Conservation (phyloP, 352 stramenopile genomes). For the Globisporangium orthogonon region DNA sequence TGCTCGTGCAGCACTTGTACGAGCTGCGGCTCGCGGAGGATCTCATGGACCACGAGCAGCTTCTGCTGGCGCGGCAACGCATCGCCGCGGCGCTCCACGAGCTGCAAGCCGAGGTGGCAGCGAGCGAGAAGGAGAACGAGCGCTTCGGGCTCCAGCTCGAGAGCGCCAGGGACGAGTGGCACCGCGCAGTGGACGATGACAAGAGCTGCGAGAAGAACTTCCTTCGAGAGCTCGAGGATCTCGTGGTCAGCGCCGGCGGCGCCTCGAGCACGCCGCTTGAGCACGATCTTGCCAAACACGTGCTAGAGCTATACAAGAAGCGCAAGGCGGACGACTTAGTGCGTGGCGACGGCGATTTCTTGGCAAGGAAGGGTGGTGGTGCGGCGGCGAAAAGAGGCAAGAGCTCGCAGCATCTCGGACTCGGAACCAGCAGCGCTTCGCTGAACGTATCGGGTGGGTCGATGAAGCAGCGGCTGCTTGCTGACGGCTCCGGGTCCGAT, state of each 20-base stretch:
- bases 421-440: slow-evolving; percentile 9
- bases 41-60: slow-evolving; percentile 48
- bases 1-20: slow-evolving; percentile 72
- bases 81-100: slow-evolving; percentile 17
- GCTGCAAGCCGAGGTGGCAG: slow-evolving; percentile 17
- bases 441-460: slow-evolving; percentile 9
- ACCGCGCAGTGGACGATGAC: slow-evolving; percentile 62
- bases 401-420: slow-evolving; percentile 18
- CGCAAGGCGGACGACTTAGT: slow-evolving; percentile 50
- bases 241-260: slow-evolving; percentile 23
- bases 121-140: slow-evolving; percentile 36
- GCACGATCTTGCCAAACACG: slow-evolving; percentile 64
- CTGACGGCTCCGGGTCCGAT: slow-evolving; percentile 17
- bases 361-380: slow-evolving; percentile 11
- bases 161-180: slow-evolving; percentile 53
- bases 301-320: slow-evolving; percentile 76
- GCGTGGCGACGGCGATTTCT: slow-evolving; percentile 7
- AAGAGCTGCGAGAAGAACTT: slow-evolving; percentile 58
- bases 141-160: slow-evolving; percentile 46
- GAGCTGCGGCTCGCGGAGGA: slow-evolving; percentile 46
- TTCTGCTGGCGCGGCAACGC: slow-evolving; percentile 22
- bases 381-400: slow-evolving; percentile 17
- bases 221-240: slow-evolving; percentile 64
- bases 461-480: slow-evolving; percentile 40
- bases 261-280: slow-evolving; percentile 44